phyloP scores from a whole-genome alignment of 768 basidiomycete genomes.

The Suillus fuscotomentosus region DNA sequence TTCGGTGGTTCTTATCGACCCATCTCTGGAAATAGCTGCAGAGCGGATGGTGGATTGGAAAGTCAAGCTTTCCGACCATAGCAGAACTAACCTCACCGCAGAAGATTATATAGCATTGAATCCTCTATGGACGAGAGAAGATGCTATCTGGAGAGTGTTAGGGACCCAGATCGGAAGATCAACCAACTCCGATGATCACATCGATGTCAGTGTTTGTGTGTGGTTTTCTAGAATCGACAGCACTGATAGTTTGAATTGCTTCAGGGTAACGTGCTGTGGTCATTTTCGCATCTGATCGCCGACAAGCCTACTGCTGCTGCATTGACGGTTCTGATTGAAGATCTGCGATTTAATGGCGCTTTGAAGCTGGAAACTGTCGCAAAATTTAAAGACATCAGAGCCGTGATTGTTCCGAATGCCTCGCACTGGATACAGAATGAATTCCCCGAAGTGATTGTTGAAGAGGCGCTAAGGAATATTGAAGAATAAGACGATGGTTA shows the following conservation, averaged over 20 bases:
- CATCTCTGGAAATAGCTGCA: conserved; percentile 6
- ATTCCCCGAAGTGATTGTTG: conserved; percentile 15
- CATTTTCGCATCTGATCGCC: conserved; percentile 11
- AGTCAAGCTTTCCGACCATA: background rate
- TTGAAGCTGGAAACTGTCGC: conserved; percentile 9
- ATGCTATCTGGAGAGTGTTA: conserved; percentile 10
- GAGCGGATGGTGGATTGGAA: conserved; percentile 3
- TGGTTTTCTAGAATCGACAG: background rate
- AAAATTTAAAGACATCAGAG: conserved; percentile 10
- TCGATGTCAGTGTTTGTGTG: conserved; percentile 6
- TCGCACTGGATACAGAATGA: conserved; percentile 20
- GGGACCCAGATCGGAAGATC: conserved; percentile 5
- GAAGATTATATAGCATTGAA: conserved; percentile 10
- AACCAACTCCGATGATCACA: conserved; percentile 7
- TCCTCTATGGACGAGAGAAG: conserved; percentile 3
- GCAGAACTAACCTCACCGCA: background rate
- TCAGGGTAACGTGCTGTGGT: conserved; percentile 18
- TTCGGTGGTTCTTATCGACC: conserved; percentile 20
- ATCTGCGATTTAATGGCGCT: background rate
- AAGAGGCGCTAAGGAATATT: conserved; percentile 7
- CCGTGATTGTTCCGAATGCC: conserved; percentile 9
- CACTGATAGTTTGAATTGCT: background rate
- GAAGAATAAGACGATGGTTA: background rate
- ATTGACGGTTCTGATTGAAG: conserved; percentile 12
- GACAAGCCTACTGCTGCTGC: conserved; percentile 4